Base-by-base conservation (phyloP, 768 basidiomycete species). In the Serendipita sp. region DNA sequence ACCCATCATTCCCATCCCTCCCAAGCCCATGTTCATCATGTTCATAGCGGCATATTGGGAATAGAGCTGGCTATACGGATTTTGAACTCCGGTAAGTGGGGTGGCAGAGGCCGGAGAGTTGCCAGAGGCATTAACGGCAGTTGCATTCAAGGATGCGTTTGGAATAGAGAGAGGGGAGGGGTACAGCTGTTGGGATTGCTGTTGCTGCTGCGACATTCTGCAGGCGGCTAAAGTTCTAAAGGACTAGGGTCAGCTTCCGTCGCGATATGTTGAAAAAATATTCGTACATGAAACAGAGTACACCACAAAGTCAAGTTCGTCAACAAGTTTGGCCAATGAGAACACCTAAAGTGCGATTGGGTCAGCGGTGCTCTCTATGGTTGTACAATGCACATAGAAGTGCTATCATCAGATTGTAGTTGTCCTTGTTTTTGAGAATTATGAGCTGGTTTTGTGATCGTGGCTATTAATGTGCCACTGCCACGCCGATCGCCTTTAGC, bases 1-100 rank as follows among this genome's bases (percentile, higher is more conserved):
- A 40, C 44, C 66, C 58, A 64, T 64, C 33, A 64, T 66, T 48
- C 65, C 66, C 70, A 72, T 72, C 44, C 66, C 69, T 62, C 66
- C 68, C 37, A 67, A 58, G 23, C 66, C 63, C 66, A 68, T 63
- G 58, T 64, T 53, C 44, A 45, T 62, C 68, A 63, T 62, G 55
- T 36, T 36, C 55, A 60, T 60, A 8, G 55, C 55, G n/a, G 55
- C 55, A 40, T 36, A 45, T 50, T 52, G 27, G n/a, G 48, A n/a
- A 27, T 44, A 37, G 36, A 52, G 29, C 46, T 62, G 40, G 63
- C 36, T 43, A 18, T 31, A 27, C 46, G 18, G 13, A 34, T 46
- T 29, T 34, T 52, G 48, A 31, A 34, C 55, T n/a, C 29, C 55
- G 13, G 55, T 27, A 60, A 60, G 55, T 10, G 55, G 55, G 8